A percentile compares a stretch with the other conserved stretches of the same genome.
phyloP scores from a whole-genome alignment of 441 rosid species.

The Eutrema salsugineum region DNA sequence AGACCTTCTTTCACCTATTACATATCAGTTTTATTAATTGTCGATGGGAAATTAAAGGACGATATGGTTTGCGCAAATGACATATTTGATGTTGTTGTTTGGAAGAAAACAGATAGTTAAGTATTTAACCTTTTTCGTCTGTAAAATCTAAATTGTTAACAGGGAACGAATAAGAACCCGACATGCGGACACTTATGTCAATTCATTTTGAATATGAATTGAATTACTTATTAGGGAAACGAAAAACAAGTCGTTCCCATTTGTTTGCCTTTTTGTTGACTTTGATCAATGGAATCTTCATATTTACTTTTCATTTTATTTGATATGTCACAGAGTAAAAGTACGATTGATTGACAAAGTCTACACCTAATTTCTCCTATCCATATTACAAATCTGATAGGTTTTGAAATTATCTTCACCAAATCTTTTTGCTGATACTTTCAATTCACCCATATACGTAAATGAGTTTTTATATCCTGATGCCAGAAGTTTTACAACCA shows the following conservation, averaged over 20 bases:
- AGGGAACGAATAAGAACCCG: not conserved
- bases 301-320: not conserved
- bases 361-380: slow-evolving; percentile 22
- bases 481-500: not conserved
- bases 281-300: slow-evolving; percentile 19
- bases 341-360: slow-evolving; percentile 20
- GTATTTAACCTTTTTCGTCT: not conserved
- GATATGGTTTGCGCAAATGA: not conserved
- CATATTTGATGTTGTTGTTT: not conserved
- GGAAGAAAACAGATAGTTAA: not conserved
- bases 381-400: slow-evolving; percentile 8
- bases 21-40: not conserved
- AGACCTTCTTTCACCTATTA: not conserved
- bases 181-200: slow-evolving; percentile 12
- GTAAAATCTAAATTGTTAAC: not conserved
- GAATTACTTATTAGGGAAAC: not conserved
- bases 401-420: slow-evolving; percentile 26
- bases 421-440: slow-evolving; percentile 14
- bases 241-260: not conserved
- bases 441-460: slow-evolving; percentile 2
- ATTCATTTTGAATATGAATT: not conserved
- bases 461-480: not conserved
- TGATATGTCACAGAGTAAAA: not conserved
- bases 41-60: not conserved
- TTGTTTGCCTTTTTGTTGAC: slow-evolving; percentile 30